Evolutionary conservation across 1,284 basidiomycete genomes (phyloP), one percentile per base, ranked within the genome.

Genomic region (Marasmius oreades): DNA sequence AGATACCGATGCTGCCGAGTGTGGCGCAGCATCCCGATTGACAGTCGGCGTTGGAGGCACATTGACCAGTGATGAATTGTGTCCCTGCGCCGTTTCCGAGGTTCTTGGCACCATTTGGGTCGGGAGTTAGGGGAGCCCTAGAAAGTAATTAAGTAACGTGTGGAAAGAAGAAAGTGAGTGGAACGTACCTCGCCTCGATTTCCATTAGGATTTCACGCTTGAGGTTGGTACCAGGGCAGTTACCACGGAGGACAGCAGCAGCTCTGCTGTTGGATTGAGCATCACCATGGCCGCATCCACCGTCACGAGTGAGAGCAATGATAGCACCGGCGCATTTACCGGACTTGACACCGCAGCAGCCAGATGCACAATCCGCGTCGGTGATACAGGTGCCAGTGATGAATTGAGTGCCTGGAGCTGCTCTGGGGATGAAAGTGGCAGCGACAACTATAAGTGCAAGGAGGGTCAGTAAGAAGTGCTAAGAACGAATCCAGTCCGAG

Each of bases 61-160:
- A 47, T 24, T 18, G 45, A n/a, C 45, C 45, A 26, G 45, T 47
- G 18, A 47, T 26, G 45, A 47, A 47, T 47, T 47, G 45, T 16
- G 45, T 47, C 11, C 45, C 45, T 7, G 45, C 45, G 12, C 2
- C 36, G 12, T 37, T 11, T 37, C n/a, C 36, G 36, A 2, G 5
- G 12, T 37, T 37, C 36, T 11, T 12, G 12, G 36, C 36, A n/a
- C n/a, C n/a, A n/a, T n/a, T n/a, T n/a, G n/a, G n/a, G n/a, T n/a
- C n/a, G n/a, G n/a, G n/a, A n/a, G n/a, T n/a, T n/a, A n/a, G n/a
- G n/a, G n/a, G n/a, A n/a, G n/a, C n/a, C n/a, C n/a, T n/a, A n/a
- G n/a, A n/a, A n/a, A n/a, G n/a, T n/a, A n/a, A n/a, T n/a, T n/a
- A n/a, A n/a, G n/a, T n/a, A n/a, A n/a, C n/a, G n/a, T n/a, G n/a